Evolutionary conservation across 805 yeast genomes (phyloP).

Genomic region (Clavispora fructus): DNA sequence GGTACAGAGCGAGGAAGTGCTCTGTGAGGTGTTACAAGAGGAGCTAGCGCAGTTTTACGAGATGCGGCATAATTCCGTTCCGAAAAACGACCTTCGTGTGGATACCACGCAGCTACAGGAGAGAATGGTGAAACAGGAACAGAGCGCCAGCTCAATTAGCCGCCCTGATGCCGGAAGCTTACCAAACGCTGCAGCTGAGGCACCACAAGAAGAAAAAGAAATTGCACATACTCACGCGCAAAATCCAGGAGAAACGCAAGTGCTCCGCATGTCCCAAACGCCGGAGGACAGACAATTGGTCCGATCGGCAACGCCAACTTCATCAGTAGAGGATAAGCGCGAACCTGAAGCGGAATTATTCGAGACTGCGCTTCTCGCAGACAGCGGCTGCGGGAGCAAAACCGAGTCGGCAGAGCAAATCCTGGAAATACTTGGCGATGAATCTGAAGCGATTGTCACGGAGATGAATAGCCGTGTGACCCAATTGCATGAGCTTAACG

Average conservation of each 20-base stretch:
- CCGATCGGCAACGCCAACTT: background rate
- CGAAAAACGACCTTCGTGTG: constrained; percentile 23
- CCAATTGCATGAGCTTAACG: too few relatives aligned
- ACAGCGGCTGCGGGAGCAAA: too few relatives aligned
- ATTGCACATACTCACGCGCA: too few relatives aligned
- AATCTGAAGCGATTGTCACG: too few relatives aligned
- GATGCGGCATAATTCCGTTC: constrained; percentile 30
- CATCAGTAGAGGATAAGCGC: background rate
- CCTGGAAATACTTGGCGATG: too few relatives aligned
- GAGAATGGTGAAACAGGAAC: constrained; percentile 5
- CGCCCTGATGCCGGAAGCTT: background rate
- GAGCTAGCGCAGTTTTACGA: constrained; percentile 46
- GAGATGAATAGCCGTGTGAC: too few relatives aligned
- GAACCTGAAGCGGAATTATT: background rate
- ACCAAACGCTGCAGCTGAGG: background rate
- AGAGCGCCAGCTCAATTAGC: background rate
- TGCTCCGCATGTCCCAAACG: too few relatives aligned
- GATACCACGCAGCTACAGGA: constrained; percentile 3
- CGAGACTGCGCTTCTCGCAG: too few relatives aligned
- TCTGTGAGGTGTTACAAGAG: constrained; percentile 53
- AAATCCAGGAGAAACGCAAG: too few relatives aligned
- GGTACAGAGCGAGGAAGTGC: constrained; percentile 58
- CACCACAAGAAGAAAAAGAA: background rate
- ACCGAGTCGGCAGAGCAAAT: too few relatives aligned
- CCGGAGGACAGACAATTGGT: too few relatives aligned